Percentiles rank a stretch among this genome's conserved stretches.
These are phyloP conservation scores for Aspergillus sp. DNA, from an alignment of 2,329 filamentous ascomycete species.

Conservation along the genomic window DNA sequence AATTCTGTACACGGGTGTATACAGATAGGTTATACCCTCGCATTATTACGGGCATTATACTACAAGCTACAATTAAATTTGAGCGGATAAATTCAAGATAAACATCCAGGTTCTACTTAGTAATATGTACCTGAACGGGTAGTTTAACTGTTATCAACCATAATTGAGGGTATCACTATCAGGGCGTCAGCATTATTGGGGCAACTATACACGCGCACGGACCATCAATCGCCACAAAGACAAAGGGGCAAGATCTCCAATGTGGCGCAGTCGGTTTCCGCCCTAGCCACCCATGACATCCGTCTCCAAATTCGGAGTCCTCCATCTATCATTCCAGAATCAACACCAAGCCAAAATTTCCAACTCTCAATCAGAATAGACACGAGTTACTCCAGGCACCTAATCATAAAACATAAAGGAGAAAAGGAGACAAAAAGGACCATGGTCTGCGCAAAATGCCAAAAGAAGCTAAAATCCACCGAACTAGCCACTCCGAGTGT, in stretches of 20 bases:
- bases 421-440: constrained; percentile 14
- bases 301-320: background rate
- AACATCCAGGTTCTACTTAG: too few relatives aligned
- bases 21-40: too few relatives aligned
- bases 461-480: constrained; percentile 61
- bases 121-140: too few relatives aligned
- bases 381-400: background rate
- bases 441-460: constrained; percentile 67
- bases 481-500: constrained; percentile 64
- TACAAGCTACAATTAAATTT: too few relatives aligned
- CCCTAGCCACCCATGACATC: background rate
- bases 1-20: too few relatives aligned
- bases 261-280: background rate
- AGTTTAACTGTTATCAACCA: too few relatives aligned
- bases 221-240: background rate
- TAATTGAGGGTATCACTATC: background rate
- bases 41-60: too few relatives aligned
- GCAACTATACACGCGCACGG: background rate
- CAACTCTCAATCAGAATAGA: background rate
- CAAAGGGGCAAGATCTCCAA: background rate
- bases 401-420: background rate
- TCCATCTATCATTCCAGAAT: background rate
- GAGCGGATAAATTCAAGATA: too few relatives aligned
- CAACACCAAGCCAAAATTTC: background rate
- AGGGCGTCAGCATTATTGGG: background rate